Base-by-base conservation (phyloP, 495 filamentous ascomycete species). In the Podospora pseudopauciseta region DNA sequence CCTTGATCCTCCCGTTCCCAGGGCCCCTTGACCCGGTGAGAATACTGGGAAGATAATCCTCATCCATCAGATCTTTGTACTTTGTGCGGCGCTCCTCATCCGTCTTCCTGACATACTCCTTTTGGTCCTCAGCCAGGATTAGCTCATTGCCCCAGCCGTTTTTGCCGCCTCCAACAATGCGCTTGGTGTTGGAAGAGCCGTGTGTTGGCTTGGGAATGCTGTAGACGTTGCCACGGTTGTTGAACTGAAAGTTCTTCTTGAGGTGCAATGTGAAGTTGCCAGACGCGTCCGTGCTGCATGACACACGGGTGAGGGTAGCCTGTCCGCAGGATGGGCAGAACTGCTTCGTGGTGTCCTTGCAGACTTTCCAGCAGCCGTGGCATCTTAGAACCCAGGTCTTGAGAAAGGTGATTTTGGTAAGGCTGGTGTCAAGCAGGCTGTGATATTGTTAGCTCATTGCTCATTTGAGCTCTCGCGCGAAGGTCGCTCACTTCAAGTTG, bases 241-340 rank as follows among this genome's bases (percentile, higher is more conserved):
- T 98, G 89, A 89, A 97, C 78, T 97, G 93, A 85, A 94, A 94
- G 80, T 96, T 97, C 78, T 89, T 90, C 86, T 97, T 96, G 64
- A 99, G 80, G 74, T 97, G 92, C 68, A 99, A 81, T 30, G 84
- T 90, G 83, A 97, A 95, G 70, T 89, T 87, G 23, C 96, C 96
- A 32, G 86, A 84, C 7, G 85, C 77, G 74, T 93, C 88, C 16
- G 93, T 97, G 13, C 89, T 89, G 85, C 94, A 97, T 0, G 89
- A 88, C 1, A 94, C 91, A 62, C 95, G 89, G 5, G 91, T 93
- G 30, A 99, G 84, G 0, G 94, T 94, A 9, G 92, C 84, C 63
- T 93, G 91, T 5, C 95, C 95, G 76, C 95, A 99, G 5, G 89
- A 86, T 15, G 92, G 89, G 76, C 95, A 99, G 84, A 99, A 99